Percentiles rank a stretch among this genome's conserved stretches.
These are phyloP conservation scores for Globisporangium middletonii DNA, from an alignment of 352 stramenopile genomes.

Conservation along the genomic window DNA sequence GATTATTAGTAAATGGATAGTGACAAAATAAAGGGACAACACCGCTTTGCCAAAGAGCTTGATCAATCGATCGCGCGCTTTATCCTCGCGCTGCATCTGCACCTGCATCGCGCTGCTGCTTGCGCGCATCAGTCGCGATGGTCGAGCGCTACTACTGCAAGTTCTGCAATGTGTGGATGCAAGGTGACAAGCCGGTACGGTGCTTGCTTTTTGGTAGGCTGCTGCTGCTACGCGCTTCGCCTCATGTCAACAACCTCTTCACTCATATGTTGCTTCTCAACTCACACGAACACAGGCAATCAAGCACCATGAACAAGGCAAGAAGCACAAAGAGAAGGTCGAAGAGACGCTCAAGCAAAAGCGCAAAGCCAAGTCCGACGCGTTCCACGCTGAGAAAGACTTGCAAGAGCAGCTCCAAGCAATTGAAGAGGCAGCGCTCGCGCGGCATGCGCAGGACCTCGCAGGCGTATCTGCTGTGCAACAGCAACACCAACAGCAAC, in stretches of 20 bases:
- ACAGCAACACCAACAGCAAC: background rate
- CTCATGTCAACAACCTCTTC: too few relatives aligned
- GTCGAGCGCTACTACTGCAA: conserved; percentile 80
- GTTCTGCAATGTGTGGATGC: conserved; percentile 87
- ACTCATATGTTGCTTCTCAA: too few relatives aligned
- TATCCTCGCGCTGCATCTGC: too few relatives aligned
- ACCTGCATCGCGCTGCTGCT: too few relatives aligned
- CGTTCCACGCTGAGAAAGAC: conserved; percentile 44
- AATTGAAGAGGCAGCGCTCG: conserved; percentile 43
- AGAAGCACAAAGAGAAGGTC: conserved; percentile 69
- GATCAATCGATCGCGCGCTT: too few relatives aligned
- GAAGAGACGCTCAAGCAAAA: conserved; percentile 67
- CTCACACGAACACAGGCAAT: conserved; percentile 43
- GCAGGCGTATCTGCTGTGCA: background rate
- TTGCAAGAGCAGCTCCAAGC: conserved; percentile 59
- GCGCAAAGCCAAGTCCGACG: conserved; percentile 62
- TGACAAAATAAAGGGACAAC: too few relatives aligned
- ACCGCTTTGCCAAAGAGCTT: background rate
- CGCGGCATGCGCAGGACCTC: conserved; percentile 10
- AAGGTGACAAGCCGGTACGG: conserved; percentile 64
- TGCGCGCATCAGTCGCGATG: conserved; percentile 22
- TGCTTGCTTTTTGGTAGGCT: background rate
- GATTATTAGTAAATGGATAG: background rate
- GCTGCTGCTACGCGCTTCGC: too few relatives aligned
- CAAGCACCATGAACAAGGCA: conserved; percentile 75